Conservation (phyloP, 2,329 filamentous ascomycete species). For the Fusarium kyushuense region DNA sequence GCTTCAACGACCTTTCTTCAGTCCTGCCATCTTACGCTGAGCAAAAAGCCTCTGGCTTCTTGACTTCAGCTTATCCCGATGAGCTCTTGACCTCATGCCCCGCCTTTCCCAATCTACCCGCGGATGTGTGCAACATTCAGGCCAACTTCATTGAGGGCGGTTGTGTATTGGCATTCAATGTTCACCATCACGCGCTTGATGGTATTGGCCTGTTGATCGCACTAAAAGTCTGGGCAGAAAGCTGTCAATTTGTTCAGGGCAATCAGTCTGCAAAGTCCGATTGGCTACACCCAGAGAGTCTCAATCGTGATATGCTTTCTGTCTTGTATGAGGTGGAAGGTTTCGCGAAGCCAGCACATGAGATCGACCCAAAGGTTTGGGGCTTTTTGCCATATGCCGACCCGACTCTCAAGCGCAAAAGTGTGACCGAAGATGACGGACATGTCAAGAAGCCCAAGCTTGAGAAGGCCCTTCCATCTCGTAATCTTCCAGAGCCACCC, state of each 20-base stretch:
- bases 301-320: not conserved
- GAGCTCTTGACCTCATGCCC: not conserved
- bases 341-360: not conserved
- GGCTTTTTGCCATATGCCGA: not conserved
- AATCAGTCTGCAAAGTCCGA: not conserved
- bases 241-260: not conserved
- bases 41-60: not conserved
- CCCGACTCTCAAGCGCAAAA: not conserved
- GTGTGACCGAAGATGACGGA: not conserved
- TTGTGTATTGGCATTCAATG: not conserved
- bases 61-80: not conserved
- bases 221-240: not conserved
- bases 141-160: not conserved
- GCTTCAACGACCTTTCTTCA: not conserved
- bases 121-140: not conserved
- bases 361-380: not conserved
- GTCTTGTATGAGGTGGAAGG: not conserved
- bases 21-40: not conserved
- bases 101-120: not conserved
- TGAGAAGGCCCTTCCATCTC: not conserved
- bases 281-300: not conserved
- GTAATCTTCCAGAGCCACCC: not conserved
- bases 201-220: not conserved
- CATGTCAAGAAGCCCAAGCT: not conserved
- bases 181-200: not conserved